Evolutionary conservation across 176 grass and related monocot species (phyloP), one percentile per base, ranked within the genome.

Genomic region (Avena sativa): DNA sequence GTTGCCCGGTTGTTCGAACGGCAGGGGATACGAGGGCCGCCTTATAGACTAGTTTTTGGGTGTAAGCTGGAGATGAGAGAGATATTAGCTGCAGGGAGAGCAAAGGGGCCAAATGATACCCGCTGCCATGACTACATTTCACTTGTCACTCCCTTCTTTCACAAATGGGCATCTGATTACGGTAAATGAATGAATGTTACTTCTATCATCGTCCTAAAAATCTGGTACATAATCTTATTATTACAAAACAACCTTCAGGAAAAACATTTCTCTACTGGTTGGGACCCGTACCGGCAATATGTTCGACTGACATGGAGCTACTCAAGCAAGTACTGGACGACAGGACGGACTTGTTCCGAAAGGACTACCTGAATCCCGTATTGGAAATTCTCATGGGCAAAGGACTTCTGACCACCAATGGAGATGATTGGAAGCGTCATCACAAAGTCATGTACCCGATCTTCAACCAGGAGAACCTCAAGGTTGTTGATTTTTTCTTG

Each of bases 391-490:
- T 86, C 11, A 63, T 95, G 25, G 88, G 90, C 30, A 92, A 88
- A 8, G 88, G 93, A 3, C 60, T 92, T 75, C n/a, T 86, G 0
- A 0, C 86, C 1, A 25, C 81, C 0, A 76, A 92, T 49, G 93
- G 90, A 3, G 63, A 89, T 0, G 85, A 92, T 7, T 95, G 90
- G 93, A 84, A 76, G 12, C 85, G 90, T 16, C 92, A 92, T n/a
- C 84, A 85, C 1, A 91, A 75, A 62, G 81, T 90, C 9, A 57
- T 94, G 6, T 76, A 85, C 32, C 92, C 92, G 8, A 85, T 85
- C 8, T 94, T 94, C 87, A 79, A 76, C 61, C 84, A 88, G 7
- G 90, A 94, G 9, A 94, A 85, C 21, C 79, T 94, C 65, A 94
- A 94, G 92, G 89, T 89, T 38, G 30, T 19, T 38, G 9, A 23